phyloP scores from a whole-genome alignment of 1,139 yeast genomes.

The Candida pseudoviswanathii region DNA sequence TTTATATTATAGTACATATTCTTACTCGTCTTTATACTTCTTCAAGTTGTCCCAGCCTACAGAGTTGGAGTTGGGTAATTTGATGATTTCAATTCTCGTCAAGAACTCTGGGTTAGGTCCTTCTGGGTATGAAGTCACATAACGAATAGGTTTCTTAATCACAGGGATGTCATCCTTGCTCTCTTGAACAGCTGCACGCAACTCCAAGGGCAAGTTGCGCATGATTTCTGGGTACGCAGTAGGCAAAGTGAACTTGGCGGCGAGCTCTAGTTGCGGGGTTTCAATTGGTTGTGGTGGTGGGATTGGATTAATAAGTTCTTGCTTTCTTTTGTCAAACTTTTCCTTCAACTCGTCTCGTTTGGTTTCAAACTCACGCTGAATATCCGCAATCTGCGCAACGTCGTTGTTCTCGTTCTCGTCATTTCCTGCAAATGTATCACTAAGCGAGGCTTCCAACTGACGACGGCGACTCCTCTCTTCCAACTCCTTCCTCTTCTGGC shows the following conservation, averaged over 20 bases:
- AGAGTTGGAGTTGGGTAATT: constrained; percentile 49
- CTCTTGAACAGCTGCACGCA: constrained; percentile 25
- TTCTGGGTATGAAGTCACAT: constrained; percentile 31
- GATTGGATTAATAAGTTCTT: constrained; percentile 15
- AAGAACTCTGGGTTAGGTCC: constrained; percentile 34
- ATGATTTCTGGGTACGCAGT: constrained; percentile 35
- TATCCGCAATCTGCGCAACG: constrained; percentile 7
- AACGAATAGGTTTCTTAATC: constrained; percentile 40
- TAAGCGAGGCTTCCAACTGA: constrained; percentile 17
- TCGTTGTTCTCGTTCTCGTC: constrained; percentile 6
- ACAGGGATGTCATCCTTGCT: constrained; percentile 24
- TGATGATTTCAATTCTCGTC: constrained; percentile 43
- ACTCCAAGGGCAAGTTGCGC: constrained; percentile 35
- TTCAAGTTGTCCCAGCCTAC: constrained; percentile 50
- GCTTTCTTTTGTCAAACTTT: constrained; percentile 13
- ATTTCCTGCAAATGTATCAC: constrained; percentile 21
- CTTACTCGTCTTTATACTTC: constrained; percentile 26
- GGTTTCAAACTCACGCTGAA: constrained; percentile 10
- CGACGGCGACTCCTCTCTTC: constrained; percentile 17
- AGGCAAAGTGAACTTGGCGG: constrained; percentile 36
- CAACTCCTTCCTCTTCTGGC: constrained; percentile 11
- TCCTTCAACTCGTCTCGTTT: constrained; percentile 10
- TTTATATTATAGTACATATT: not conserved
- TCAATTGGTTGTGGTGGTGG: constrained; percentile 27
- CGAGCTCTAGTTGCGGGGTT: constrained; percentile 18